Base-by-base conservation (phyloP, 148 eudicot species). In the Dianthus caryophyllus region DNA sequence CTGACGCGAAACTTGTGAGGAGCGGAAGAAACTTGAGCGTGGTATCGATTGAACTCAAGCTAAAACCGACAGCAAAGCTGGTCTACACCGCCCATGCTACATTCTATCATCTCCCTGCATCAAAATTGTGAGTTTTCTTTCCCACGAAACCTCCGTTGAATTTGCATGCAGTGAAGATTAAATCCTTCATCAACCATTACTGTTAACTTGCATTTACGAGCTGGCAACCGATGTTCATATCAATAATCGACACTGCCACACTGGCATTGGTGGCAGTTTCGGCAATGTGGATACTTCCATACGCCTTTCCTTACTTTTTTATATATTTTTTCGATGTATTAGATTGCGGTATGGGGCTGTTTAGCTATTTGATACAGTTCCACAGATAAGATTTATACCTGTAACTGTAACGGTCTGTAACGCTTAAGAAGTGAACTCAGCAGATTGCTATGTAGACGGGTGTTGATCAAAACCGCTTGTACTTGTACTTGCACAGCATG, bases 1-100 rank as follows among this genome's bases (percentile, higher is more conserved):
- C 81, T 56, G 88, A 84, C 70, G 92, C 80, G 21, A 71, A 80
- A n/a, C 77, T 88, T 18, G 74, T 83, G 56, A 80, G 82, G 76
- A 84, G 87, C 62, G 97, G 97, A 48, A 84, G 90, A 76, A 91
- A 79, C 78, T 55, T 91, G 30, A 83, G 87, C 1, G 82, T 84
- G 12, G 77, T 86, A 66, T 78, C 79, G 16, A 71, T 82, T 15
- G 86, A 86, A 53, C 75, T 88, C 74, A 79, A 77, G 61, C 67
- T 71, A 1, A 85, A 86, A 77, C 76, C 75, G 39, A 70, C 83
- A 8, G 68, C 43, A 60, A 73, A 71, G 60, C 54, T 91, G 61
- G 74, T 69, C 12, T 91, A 73, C 73, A 84, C 77, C 33, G 75
- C 85, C 66, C 87, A 83, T 14, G 83, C 84, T 58, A 88, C 88